Evolutionary conservation across 768 basidiomycete species (phyloP).

Genomic region (Scleroderma citrinum): DNA sequence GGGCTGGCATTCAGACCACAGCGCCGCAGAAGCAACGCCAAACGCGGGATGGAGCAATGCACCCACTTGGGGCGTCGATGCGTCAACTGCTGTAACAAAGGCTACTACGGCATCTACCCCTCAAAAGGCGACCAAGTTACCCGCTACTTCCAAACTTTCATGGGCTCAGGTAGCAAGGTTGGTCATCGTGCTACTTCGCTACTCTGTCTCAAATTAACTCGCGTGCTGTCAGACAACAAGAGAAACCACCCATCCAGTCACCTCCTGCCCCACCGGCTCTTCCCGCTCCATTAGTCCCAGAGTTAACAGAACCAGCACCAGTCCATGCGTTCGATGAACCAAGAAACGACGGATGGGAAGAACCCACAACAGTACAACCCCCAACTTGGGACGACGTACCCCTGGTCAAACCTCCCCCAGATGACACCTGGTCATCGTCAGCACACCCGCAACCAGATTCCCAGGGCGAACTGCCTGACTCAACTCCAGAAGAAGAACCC

Average conservation of each 20-base stretch:
- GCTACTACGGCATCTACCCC: conserved; percentile 16
- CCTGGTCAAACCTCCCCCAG: conserved; percentile 29
- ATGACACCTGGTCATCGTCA: conserved; percentile 29
- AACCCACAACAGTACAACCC: conserved; percentile 62
- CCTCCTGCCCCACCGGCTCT: conserved; percentile 22
- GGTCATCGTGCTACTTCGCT: background rate
- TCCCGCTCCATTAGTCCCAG: conserved; percentile 16
- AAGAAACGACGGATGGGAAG: conserved; percentile 45
- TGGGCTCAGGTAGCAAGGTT: conserved; percentile 82
- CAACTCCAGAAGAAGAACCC: conserved; percentile 24
- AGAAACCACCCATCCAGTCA: conserved; percentile 49
- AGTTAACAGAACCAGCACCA: conserved; percentile 21
- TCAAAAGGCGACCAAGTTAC: conserved; percentile 42
- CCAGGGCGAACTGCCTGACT: conserved; percentile 29
- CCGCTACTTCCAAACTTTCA: conserved; percentile 71
- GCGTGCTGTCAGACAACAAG: conserved; percentile 47
- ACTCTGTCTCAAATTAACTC: conserved; percentile 4
- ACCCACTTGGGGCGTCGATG: conserved; percentile 26
- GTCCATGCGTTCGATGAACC: conserved; percentile 9
- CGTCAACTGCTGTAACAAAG: conserved; percentile 16
- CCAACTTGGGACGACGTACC: conserved; percentile 73
- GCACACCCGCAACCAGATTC: conserved; percentile 24
- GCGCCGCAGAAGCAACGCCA: conserved; percentile 7
- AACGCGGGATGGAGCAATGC: too few relatives aligned
- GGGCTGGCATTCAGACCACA: conserved; percentile 10